Base-by-base conservation (phyloP, 257 asterid genomes). In the Nicotiana benthamiana region DNA sequence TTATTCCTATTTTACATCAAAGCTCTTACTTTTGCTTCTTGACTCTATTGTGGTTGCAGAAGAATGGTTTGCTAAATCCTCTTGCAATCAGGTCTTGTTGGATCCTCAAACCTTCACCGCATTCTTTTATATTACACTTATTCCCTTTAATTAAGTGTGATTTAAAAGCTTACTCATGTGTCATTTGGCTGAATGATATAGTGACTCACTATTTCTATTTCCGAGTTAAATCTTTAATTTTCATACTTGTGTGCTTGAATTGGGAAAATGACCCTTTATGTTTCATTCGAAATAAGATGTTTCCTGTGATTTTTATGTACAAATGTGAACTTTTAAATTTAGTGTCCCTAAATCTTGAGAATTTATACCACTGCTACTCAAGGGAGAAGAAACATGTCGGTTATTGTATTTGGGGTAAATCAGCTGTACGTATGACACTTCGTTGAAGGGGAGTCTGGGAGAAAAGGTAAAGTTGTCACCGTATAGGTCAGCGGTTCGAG, bases 21-120 rank as follows among this genome's bases (percentile, higher is more conserved):
- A 61, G 56, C 20, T 46, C 28, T 40, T 43, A 2, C 36, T 22
- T 63, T 62, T 28, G 24, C 15, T 34, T 48, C 52, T 52, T 46
- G 76, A 24, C 26, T 40, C 48, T 26, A 48, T 51, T 72, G 51
- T 86, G 83, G 79, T 5, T 85, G 94, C 96, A 93, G 99, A 93
- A 83, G 97, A 97, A 63, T 95, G 91, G 91, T 86, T 90, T 77
- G 80, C 88, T 66, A 89, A 89, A 54, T 83, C 76, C 63, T 88
- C 97, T 46, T 87, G 84, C 46, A 95, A 95, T 88, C 99, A 95
- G 98, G 98, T 93, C 15, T 64, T 75, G 6, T 20, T 48, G 10
- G 20, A 36, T 57, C 62, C 43, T 18, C 75, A 27, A 40, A 43
- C 52, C 68, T 76, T 36, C 18, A 27, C 18, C 56, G 18, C 1